Conservation (phyloP, 1,284 basidiomycete genomes). For the Sanguinoderma infundibulare region DNA sequence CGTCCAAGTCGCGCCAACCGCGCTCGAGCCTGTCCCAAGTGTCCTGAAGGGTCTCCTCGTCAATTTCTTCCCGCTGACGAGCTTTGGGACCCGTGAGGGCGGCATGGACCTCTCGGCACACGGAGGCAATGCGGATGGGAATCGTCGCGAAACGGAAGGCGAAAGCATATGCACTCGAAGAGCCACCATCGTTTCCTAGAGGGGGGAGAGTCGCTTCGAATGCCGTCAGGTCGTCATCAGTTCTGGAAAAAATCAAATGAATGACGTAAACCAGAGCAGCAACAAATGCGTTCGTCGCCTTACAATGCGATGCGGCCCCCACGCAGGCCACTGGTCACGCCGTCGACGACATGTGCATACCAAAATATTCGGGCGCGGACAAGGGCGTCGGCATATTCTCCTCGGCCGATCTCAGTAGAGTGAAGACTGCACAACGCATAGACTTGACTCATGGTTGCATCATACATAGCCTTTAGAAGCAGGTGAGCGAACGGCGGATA, state of each 20-base stretch:
- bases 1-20: conserved; percentile 83
- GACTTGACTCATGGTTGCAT: conserved; percentile 66
- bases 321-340: conserved; percentile 75
- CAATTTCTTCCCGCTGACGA: conserved; percentile 59
- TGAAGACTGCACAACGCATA: conserved; percentile 70
- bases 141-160: conserved; percentile 53
- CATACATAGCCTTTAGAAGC: conserved; percentile 53
- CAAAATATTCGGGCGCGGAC: conserved; percentile 82
- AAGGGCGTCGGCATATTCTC: conserved; percentile 61
- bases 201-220: conserved; percentile 71
- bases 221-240: conserved; percentile 68
- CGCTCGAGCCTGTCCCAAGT: conserved; percentile 83
- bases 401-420: conserved; percentile 53
- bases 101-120: conserved; percentile 77
- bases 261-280: conserved; percentile 9
- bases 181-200: conserved; percentile 33
- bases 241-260: conserved; percentile 41
- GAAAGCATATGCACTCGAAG: conserved; percentile 42
- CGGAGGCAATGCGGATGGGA: conserved; percentile 70
- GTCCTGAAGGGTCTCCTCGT: conserved; percentile 64
- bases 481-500: not conserved
- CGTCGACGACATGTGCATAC: conserved; percentile 85
- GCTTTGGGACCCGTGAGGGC: conserved; percentile 78
- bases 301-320: conserved; percentile 81
- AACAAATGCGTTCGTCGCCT: conserved; percentile 31